Conservation (phyloP, 2,329 filamentous ascomycete genomes). For the Blastomyces gilchristii region DNA sequence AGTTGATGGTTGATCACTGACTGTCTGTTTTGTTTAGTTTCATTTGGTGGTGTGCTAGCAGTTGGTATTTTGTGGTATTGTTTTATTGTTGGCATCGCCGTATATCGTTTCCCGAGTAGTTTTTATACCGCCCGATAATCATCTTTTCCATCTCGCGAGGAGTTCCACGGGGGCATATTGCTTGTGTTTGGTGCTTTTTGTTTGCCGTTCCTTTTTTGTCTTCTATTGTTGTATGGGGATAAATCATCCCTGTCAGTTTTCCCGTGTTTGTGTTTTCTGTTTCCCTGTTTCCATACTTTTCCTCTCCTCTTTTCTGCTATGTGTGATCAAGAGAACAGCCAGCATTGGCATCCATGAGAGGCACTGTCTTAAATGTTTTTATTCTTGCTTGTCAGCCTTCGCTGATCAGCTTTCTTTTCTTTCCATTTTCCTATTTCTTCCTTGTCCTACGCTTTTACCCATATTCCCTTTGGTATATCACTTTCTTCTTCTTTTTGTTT, state of each 20-base stretch:
- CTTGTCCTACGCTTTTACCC: slow-evolving; percentile 14
- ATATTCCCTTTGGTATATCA: slow-evolving; percentile 6
- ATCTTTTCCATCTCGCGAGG: background rate
- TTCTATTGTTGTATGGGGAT: background rate
- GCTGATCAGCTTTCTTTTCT: background rate
- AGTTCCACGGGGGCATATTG: slow-evolving; percentile 5
- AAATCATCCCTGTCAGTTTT: background rate
- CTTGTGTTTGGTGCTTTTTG: slow-evolving; percentile 3
- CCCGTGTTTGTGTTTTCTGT: background rate
- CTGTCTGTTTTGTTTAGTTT: background rate
- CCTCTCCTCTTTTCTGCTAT: background rate
- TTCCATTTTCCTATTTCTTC: slow-evolving; percentile 11
- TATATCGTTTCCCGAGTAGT: background rate
- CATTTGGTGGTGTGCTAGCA: background rate
- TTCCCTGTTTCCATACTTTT: background rate
- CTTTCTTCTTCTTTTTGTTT: background rate
- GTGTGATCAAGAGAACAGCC: background rate
- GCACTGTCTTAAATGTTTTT: background rate
- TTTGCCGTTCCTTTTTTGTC: background rate
- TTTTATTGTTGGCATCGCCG: background rate
- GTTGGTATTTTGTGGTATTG: background rate
- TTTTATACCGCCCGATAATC: background rate
- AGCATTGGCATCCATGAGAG: background rate
- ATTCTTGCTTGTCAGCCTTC: background rate
- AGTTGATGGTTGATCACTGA: slow-evolving; percentile 57